Percentiles rank a stretch among this genome's conserved stretches.
phyloP scores from a whole-genome alignment of 2,329 filamentous ascomycete species.

The Stagonosporopsis chrysanthemi region DNA sequence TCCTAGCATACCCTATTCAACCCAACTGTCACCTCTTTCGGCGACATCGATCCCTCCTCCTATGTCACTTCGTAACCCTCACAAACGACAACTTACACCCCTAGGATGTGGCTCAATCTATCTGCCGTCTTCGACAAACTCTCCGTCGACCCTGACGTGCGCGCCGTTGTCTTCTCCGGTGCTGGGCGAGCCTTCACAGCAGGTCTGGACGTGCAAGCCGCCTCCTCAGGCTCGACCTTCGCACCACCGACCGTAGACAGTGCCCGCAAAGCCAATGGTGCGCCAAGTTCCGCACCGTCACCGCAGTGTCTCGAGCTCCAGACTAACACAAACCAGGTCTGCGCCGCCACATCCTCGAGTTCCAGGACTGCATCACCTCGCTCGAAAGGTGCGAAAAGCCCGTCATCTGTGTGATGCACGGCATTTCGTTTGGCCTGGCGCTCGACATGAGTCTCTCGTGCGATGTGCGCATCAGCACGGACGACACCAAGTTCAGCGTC shows the following conservation, averaged over 20 bases:
- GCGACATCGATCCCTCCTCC: no score
- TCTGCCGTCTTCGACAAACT: constrained; percentile 74
- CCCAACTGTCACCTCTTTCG: no score
- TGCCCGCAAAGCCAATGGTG: constrained; percentile 62
- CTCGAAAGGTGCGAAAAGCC: constrained; percentile 88
- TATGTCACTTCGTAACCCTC: no score
- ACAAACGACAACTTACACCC: background rate
- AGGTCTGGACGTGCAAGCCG: constrained; percentile 81
- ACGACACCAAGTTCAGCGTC: constrained; percentile 69
- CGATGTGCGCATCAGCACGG: constrained; percentile 72
- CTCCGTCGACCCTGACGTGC: constrained; percentile 74
- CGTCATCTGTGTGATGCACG: constrained; percentile 48
- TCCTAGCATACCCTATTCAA: no score
- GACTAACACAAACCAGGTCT: constrained; percentile 34
- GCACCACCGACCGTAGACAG: constrained; percentile 57
- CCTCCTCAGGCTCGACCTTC: constrained; percentile 62
- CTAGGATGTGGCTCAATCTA: constrained; percentile 84
- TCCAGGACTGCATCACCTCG: constrained; percentile 78
- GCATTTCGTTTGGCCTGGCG: constrained; percentile 48
- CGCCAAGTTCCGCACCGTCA: background rate
- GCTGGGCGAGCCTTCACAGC: constrained; percentile 86
- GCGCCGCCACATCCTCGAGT: constrained; percentile 75
- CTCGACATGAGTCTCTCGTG: constrained; percentile 67
- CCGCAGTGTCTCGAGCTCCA: background rate
- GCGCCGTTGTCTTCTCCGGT: constrained; percentile 80